These are phyloP conservation scores for Bacidia gigantensis DNA, from an alignment of 495 filamentous ascomycete genomes.

Conservation along the genomic window DNA sequence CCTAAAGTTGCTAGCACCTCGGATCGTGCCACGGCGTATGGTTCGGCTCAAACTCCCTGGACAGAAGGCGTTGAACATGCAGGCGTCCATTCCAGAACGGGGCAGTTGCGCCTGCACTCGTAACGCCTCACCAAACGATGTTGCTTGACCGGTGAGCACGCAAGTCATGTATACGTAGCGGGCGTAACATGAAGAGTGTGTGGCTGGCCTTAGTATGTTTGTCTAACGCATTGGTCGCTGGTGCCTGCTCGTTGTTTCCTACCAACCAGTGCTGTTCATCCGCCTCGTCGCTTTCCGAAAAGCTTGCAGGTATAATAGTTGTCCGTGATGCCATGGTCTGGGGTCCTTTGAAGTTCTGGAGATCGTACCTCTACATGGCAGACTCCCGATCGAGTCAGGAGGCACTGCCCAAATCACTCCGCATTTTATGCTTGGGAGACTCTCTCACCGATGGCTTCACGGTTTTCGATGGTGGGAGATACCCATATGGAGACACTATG, in stretches of 20 bases:
- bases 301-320: not conserved
- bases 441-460: constrained; percentile 48
- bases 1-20: not conserved
- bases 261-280: constrained; percentile 9
- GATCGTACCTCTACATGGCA: not conserved
- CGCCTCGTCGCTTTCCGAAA: not conserved
- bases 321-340: not conserved
- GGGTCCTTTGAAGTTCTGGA: not conserved
- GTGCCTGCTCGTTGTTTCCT: constrained; percentile 10
- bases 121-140: not conserved
- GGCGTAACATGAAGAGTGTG: not conserved
- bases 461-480: constrained; percentile 26
- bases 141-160: not conserved
- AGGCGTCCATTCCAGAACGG: not conserved
- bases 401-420: constrained; percentile 7
- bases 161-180: not conserved
- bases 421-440: constrained; percentile 52
- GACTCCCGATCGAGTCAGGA: not conserved
- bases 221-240: not conserved
- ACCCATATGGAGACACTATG: constrained; percentile 37
- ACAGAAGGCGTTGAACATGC: not conserved
- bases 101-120: not conserved
- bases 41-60: not conserved
- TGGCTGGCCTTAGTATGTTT: not conserved
- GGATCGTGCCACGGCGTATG: not conserved